A percentile compares a stretch with the other conserved stretches of the same genome.
These are phyloP conservation scores for Agroathelia rolfsii DNA, from an alignment of 1,284 basidiomycete genomes.

Conservation along the genomic window DNA sequence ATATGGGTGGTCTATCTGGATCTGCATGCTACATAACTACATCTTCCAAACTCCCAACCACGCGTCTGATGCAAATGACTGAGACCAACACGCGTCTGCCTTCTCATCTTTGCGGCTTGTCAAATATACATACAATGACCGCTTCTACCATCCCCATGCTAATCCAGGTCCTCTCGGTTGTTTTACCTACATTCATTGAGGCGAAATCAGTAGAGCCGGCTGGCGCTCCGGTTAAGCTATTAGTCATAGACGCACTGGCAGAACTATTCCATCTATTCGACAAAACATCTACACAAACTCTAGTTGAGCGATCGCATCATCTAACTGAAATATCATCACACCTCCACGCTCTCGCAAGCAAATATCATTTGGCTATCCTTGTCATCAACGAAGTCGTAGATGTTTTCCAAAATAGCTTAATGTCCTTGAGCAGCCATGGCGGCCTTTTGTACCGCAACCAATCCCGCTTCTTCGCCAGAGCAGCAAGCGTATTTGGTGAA, in stretches of 20 bases:
- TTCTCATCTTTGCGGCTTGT: constrained; percentile 38
- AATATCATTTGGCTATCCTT: constrained; percentile 60
- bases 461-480: constrained; percentile 65
- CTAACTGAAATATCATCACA: constrained; percentile 56
- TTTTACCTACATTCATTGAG: constrained; percentile 51
- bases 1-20: constrained; percentile 42
- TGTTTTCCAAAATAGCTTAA: constrained; percentile 37
- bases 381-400: constrained; percentile 86
- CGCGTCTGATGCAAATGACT: constrained; percentile 49
- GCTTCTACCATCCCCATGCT: constrained; percentile 55
- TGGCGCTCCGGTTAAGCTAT: constrained; percentile 51
- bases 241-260: constrained; percentile 76
- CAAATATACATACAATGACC: constrained; percentile 58
- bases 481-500: constrained; percentile 45
- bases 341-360: constrained; percentile 60
- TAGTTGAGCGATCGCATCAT: constrained; percentile 60
- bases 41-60: constrained; percentile 61
- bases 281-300: constrained; percentile 45
- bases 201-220: constrained; percentile 18
- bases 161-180: constrained; percentile 52
- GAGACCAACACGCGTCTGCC: constrained; percentile 39
- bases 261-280: constrained; percentile 63
- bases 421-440: constrained; percentile 17
- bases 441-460: constrained; percentile 64
- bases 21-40: constrained; percentile 70